Evolutionary conservation across 208 protist genomes (phyloP).

Genomic region (Phytomonas sp.): DNA sequence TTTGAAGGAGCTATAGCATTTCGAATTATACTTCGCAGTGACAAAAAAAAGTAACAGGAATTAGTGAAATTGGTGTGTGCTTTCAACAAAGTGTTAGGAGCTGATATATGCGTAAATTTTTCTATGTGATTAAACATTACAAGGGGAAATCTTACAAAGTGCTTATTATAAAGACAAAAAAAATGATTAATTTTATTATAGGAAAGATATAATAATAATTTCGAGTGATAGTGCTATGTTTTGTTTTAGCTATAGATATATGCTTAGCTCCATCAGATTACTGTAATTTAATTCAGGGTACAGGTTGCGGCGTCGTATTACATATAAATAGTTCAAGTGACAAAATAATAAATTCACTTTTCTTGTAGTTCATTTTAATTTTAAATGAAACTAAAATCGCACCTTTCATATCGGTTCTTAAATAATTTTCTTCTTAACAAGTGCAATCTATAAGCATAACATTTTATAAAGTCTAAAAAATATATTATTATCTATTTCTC

Average conservation of each 20-base stretch:
- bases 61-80: not conserved
- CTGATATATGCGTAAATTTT: not conserved
- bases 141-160: not conserved
- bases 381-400: not conserved
- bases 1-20: not conserved
- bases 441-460: not conserved
- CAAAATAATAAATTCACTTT: not conserved
- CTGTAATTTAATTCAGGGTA: not conserved
- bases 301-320: not conserved
- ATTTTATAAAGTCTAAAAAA: not conserved
- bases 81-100: not conserved
- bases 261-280: not conserved
- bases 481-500: not conserved
- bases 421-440: not conserved
- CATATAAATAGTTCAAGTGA: not conserved
- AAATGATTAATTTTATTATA: not conserved
- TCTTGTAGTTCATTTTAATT: constrained; percentile 7
- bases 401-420: not conserved
- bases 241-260: not conserved
- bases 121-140: not conserved
- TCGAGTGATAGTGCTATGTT: not conserved
- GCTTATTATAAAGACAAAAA: not conserved
- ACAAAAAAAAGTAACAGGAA: not conserved
- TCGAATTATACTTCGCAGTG: not conserved
- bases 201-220: not conserved